Evolutionary conservation across 2,329 filamentous ascomycete species (phyloP).

Genomic region (Mycocentrospora acerina): DNA sequence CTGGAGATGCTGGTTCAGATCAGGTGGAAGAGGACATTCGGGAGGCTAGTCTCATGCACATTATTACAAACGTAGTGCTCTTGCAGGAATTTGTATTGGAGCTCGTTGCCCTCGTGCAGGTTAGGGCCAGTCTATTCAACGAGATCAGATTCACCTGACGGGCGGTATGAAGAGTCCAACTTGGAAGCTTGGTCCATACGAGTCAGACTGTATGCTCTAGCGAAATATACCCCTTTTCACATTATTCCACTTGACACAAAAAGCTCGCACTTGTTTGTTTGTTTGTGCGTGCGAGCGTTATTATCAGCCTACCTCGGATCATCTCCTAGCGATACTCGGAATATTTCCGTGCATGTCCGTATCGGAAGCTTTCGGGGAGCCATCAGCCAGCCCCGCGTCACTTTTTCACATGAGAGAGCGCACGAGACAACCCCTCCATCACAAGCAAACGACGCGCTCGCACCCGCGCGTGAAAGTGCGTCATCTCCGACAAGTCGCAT

Average conservation of each 20-base stretch:
- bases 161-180: neutral
- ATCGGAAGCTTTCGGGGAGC: too few species aligned
- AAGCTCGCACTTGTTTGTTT: too few species aligned
- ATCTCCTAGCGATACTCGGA: too few species aligned
- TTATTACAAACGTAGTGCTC: slow-evolving; percentile 54
- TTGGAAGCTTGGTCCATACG: slow-evolving; percentile 3
- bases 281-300: too few species aligned
- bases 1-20: slow-evolving; percentile 16
- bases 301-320: too few species aligned
- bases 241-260: too few species aligned
- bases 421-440: slow-evolving; percentile 7
- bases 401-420: slow-evolving; percentile 39
- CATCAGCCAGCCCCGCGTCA: slow-evolving; percentile 26
- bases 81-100: slow-evolving; percentile 55
- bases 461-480: slow-evolving; percentile 20
- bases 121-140: slow-evolving; percentile 50
- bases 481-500: too few species aligned
- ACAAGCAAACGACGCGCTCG: slow-evolving; percentile 9
- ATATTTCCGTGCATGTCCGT: too few species aligned
- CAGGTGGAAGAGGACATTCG: slow-evolving; percentile 31
- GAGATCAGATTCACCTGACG: slow-evolving; percentile 46
- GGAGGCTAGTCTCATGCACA: slow-evolving; percentile 50
- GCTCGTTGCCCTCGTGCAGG: slow-evolving; percentile 51
- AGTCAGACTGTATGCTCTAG: slow-evolving; percentile 12
- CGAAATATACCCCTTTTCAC: slow-evolving; percentile 26